These are phyloP conservation scores for Mycena crocata DNA, from an alignment of 768 basidiomycete genomes.

Conservation along the genomic window DNA sequence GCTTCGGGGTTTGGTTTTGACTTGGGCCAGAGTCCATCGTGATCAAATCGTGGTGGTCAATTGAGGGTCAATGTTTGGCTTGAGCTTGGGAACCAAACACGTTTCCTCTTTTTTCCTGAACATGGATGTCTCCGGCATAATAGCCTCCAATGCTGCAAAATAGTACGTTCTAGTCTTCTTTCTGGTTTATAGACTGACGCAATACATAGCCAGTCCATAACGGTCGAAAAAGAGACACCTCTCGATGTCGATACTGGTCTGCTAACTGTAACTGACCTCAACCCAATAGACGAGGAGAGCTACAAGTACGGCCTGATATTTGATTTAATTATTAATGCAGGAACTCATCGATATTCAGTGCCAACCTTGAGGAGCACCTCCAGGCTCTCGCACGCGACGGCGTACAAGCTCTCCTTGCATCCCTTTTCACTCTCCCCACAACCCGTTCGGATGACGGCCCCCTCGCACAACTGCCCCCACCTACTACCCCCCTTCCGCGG, in stretches of 20 bases:
- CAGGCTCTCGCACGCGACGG: conserved; percentile 83
- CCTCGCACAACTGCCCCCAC: conserved; percentile 82
- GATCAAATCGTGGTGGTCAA: background rate
- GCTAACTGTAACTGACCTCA: conserved; percentile 88
- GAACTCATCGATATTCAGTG: conserved; percentile 53
- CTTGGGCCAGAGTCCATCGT: conserved; percentile 11
- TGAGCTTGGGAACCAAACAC: background rate
- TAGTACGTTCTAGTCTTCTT: conserved; percentile 58
- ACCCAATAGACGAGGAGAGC: conserved; percentile 84
- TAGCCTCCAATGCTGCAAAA: conserved; percentile 79
- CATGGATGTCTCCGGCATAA: conserved; percentile 88
- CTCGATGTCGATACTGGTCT: conserved; percentile 86
- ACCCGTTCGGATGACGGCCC: conserved; percentile 83
- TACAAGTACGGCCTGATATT: conserved; percentile 70
- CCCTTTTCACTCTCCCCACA: conserved; percentile 88
- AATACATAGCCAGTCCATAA: conserved; percentile 66
- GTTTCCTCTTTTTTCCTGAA: conserved; percentile 16
- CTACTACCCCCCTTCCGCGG: conserved; percentile 83
- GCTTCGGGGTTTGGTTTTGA: background rate
- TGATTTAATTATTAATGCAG: background rate
- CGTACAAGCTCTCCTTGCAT: conserved; percentile 81
- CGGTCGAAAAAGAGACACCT: conserved; percentile 83
- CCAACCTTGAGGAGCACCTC: conserved; percentile 85
- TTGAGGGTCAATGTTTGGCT: conserved; percentile 1
- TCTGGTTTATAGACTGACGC: background rate